Conservation (phyloP, 352 stramenopile genomes). For the Phytophthora pisi region DNA sequence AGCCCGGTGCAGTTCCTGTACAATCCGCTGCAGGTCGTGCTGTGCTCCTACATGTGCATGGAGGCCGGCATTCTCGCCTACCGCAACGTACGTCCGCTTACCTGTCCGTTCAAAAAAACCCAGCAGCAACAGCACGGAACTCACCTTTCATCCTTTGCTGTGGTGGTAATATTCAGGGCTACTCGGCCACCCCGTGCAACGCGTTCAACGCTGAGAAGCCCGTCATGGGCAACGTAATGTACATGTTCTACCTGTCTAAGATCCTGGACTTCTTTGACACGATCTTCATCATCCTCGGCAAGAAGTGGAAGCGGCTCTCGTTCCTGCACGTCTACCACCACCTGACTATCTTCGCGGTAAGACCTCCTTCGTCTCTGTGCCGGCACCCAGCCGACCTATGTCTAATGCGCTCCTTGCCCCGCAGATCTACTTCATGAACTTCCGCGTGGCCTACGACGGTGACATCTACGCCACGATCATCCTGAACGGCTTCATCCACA, state of each 20-base stretch:
- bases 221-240: slow-evolving; percentile 95
- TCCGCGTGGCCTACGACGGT: slow-evolving; percentile 93
- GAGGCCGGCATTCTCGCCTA: slow-evolving; percentile 93
- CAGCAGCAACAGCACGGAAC: background rate
- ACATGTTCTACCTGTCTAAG: slow-evolving; percentile 99
- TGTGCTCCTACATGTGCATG: slow-evolving; percentile 97
- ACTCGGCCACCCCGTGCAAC: slow-evolving; percentile 94
- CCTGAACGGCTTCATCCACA: slow-evolving; percentile 98
- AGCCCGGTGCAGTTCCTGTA: slow-evolving; percentile 94
- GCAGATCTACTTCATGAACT: slow-evolving; percentile 96
- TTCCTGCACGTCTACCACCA: slow-evolving; percentile 99
- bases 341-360: slow-evolving; percentile 94
- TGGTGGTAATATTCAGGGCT: slow-evolving; percentile 48
- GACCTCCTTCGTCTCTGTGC: slow-evolving; percentile 10
- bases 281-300: slow-evolving; percentile 98
- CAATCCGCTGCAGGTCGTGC: slow-evolving; percentile 96
- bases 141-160: slow-evolving; percentile 9
- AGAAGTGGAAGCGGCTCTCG: slow-evolving; percentile 97
- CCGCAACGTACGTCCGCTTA: slow-evolving; percentile 61
- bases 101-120: background rate
- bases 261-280: slow-evolving; percentile 93
- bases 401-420: slow-evolving; percentile 15
- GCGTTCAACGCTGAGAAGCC: slow-evolving; percentile 88
- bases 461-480: slow-evolving; percentile 97
- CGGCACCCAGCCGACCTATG: background rate